These are phyloP conservation scores for Gossypium davidsonii DNA, from an alignment of 441 rosid genomes.

Conservation along the genomic window DNA sequence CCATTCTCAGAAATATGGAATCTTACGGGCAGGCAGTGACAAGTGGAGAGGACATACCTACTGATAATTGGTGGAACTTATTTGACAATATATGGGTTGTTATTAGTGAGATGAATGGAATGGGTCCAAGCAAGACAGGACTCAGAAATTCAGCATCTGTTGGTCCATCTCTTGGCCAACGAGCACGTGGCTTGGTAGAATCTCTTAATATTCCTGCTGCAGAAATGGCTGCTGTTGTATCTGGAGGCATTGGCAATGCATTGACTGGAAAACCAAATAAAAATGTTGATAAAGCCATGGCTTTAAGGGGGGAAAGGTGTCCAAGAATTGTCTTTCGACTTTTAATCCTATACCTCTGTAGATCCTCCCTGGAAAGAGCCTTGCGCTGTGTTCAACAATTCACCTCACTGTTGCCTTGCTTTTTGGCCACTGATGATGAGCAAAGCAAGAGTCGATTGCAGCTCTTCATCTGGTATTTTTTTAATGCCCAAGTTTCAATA, in stretches of 20 bases:
- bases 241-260: conserved; percentile 97
- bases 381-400: conserved; percentile 91
- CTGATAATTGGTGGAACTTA: conserved; percentile 83
- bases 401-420: conserved; percentile 74
- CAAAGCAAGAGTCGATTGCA: conserved; percentile 91
- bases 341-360: conserved; percentile 73
- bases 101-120: conserved; percentile 79
- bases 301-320: conserved; percentile 89
- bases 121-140: conserved; percentile 69
- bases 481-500: background rate
- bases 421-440: conserved; percentile 82
- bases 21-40: conserved; percentile 35
- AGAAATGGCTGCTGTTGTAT: conserved; percentile 99
- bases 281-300: conserved; percentile 92
- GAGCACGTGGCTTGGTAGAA: conserved; percentile 98
- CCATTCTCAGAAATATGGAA: conserved; percentile 42
- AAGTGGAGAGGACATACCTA: conserved; percentile 38
- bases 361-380: conserved; percentile 84
- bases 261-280: conserved; percentile 78
- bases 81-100: conserved; percentile 90
- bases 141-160: conserved; percentile 48
- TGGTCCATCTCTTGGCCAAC: conserved; percentile 89
- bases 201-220: conserved; percentile 98
- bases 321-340: conserved; percentile 90
- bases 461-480: conserved; percentile 71